phyloP scores from a whole-genome alignment of 768 basidiomycete species.

The Coprinellus micaceus region DNA sequence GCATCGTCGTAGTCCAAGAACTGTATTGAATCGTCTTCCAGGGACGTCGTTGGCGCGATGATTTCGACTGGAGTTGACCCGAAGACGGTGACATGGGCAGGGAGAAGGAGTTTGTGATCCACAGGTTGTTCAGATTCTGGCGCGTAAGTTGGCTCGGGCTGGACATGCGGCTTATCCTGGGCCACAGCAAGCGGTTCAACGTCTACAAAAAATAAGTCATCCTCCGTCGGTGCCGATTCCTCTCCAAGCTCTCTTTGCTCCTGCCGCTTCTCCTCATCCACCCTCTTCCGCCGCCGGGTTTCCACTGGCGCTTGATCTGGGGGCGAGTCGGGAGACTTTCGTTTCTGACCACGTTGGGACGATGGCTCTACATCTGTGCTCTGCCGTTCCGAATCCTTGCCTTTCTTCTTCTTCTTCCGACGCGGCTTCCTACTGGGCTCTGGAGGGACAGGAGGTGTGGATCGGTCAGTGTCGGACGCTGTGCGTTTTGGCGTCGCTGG shows the following conservation, averaged over 20 bases:
- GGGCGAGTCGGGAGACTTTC: conserved; percentile 17
- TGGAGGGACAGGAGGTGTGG: not conserved
- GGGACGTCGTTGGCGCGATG: conserved; percentile 34
- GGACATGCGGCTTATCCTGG: conserved; percentile 9
- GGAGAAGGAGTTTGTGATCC: conserved; percentile 47
- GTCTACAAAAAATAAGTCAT: conserved; percentile 50
- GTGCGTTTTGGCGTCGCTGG: not conserved
- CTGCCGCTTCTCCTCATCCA: not conserved
- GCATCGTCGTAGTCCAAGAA: conserved; percentile 73
- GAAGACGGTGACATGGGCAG: conserved; percentile 65
- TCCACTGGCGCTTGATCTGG: conserved; percentile 1
- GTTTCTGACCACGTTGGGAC: not conserved
- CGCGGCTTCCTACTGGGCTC: conserved; percentile 14
- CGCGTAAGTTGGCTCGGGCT: conserved; percentile 2
- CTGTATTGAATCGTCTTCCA: conserved; percentile 65
- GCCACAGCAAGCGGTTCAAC: conserved; percentile 36
- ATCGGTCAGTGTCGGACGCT: not conserved
- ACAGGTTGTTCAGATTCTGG: conserved; percentile 5
- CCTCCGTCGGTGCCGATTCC: not conserved
- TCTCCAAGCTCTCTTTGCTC: not conserved
- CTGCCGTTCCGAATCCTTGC: conserved; percentile 22
- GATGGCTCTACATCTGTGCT: conserved; percentile 12
- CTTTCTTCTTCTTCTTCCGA: conserved; percentile 20
- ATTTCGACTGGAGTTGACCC: conserved; percentile 45
- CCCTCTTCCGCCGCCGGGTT: conserved; percentile 8